Base-by-base conservation (phyloP, 331 rosid genomes). In the Cydonia oblonga region DNA sequence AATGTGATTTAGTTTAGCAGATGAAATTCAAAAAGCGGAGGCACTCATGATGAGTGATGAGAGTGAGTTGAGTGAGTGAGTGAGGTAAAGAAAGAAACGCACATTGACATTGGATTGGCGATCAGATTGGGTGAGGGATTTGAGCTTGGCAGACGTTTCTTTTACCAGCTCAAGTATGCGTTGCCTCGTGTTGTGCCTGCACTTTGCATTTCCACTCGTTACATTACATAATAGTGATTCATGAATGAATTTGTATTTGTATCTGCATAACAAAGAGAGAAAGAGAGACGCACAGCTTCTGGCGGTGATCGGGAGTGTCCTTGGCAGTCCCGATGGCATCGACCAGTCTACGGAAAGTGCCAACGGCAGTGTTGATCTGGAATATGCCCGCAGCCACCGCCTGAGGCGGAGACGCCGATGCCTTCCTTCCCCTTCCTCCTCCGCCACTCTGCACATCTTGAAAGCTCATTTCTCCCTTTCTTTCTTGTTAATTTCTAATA, bases 281-380 rank as follows among this genome's bases (percentile, higher is more conserved):
- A 51, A 32, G 2, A 28, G 75, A 58, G 30, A 84, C 75, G 11
- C 9, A 90, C 96, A 88, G 81, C 73, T 88, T 90, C 59, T 82
- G 92, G 63, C 95, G 95, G 81, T 86, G 90, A 2, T 77, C 86
- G 49, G 88, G 72, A 64, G 95, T 90, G 71, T 88, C 95, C 78
- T 84, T 90, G 69, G 81, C 83, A 71, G 92, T 86, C 78, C 96
- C 96, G 32, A 90, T 65, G 52, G 84, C 83, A 66, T 90, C 92
- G 33, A 88, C 95, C 62, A 88, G 84, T 20, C 96, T 90, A 6
- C 86, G 92, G 80, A 88, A 90, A 78, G 83, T 79, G 62, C 82
- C 75, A 24, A 86, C 92, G 84, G 95, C 87, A 10, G 95, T 88
- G 77, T 90, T 90, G 82, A 90, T 86, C 90, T 90, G 95, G 81